These are phyloP conservation scores for Quaeritorhiza haematococci DNA, from an alignment of 371 early-diverging fungal species.

Conservation along the genomic window DNA sequence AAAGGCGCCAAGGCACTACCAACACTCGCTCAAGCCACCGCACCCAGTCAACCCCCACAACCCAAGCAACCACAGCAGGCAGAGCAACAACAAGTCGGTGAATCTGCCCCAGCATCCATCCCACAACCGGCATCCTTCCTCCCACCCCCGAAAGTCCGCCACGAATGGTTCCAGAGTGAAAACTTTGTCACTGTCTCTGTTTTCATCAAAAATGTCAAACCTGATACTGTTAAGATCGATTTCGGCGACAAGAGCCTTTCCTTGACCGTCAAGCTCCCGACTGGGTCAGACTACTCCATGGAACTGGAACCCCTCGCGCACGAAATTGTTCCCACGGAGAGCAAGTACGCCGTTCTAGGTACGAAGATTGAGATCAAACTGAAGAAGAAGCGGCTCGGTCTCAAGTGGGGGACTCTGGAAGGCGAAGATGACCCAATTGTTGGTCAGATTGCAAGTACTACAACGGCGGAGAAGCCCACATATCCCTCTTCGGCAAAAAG, in stretches of 20 bases:
- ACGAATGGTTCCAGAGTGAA: slow-evolving; percentile 97
- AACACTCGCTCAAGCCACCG: not conserved
- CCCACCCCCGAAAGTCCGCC: slow-evolving; percentile 51
- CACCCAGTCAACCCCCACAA: not conserved
- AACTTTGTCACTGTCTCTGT: slow-evolving; percentile 77
- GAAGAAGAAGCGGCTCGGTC: slow-evolving; percentile 67
- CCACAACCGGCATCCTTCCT: slow-evolving; percentile 22
- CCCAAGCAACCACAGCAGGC: too few species aligned
- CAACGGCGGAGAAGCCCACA: slow-evolving; percentile 23
- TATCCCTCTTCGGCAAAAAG: slow-evolving; percentile 44
- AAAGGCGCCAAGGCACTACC: too few species aligned
- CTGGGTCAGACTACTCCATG: slow-evolving; percentile 71
- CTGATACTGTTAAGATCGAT: slow-evolving; percentile 58
- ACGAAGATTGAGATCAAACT: slow-evolving; percentile 93
- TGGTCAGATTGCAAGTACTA: not conserved
- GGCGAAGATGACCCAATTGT: slow-evolving; percentile 47
- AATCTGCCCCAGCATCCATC: slow-evolving; percentile 6
- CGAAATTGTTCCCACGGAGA: slow-evolving; percentile 65
- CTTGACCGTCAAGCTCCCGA: slow-evolving; percentile 66
- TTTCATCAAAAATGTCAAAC: slow-evolving; percentile 80
- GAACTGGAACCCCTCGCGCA: slow-evolving; percentile 75
- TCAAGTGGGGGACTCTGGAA: slow-evolving; percentile 77
- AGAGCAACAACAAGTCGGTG: not conserved
- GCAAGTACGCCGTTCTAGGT: slow-evolving; percentile 62
- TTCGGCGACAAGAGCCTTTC: slow-evolving; percentile 63